Conservation (phyloP, 257 asterid genomes). For the Thymus quinquecostatus region DNA sequence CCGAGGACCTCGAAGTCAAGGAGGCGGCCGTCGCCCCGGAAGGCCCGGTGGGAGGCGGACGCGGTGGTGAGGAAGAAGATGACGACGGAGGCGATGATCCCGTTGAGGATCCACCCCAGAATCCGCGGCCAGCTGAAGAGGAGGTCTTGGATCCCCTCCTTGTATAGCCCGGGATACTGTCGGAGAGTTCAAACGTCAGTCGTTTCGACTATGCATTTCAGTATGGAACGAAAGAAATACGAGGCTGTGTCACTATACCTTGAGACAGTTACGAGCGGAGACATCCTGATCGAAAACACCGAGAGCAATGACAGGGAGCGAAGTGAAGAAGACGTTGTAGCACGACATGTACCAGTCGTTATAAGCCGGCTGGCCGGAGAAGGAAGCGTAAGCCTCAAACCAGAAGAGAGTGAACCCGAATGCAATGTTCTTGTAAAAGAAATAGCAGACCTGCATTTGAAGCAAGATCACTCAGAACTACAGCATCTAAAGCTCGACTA, state of each 20-base stretch:
- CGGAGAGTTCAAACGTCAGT: not conserved
- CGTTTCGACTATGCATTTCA: not conserved
- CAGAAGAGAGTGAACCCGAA: constrained; percentile 96
- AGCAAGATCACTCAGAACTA: not conserved
- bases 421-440: constrained; percentile 92
- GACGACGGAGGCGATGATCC: constrained; percentile 68
- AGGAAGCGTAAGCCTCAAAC: constrained; percentile 91
- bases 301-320: constrained; percentile 93
- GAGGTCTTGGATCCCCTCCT: constrained; percentile 70
- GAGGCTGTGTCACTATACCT: constrained; percentile 43
- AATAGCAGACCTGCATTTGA: constrained; percentile 83
- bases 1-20: constrained; percentile 76
- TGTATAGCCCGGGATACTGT: constrained; percentile 78
- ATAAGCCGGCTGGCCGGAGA: constrained; percentile 94
- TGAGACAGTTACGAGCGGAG: constrained; percentile 76
- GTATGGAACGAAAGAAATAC: not conserved
- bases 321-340: constrained; percentile 93
- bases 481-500: not conserved
- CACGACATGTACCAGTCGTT: constrained; percentile 93
- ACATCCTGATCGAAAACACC: constrained; percentile 97
- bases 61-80: constrained; percentile 75
- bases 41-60: constrained; percentile 58
- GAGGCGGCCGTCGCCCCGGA: constrained; percentile 69
- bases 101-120: constrained; percentile 93
- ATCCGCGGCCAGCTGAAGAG: constrained; percentile 92